A percentile compares a stretch with the other conserved stretches of the same genome.
phyloP scores from a whole-genome alignment of 1,284 basidiomycete species.

The Leccinum solheimii region DNA sequence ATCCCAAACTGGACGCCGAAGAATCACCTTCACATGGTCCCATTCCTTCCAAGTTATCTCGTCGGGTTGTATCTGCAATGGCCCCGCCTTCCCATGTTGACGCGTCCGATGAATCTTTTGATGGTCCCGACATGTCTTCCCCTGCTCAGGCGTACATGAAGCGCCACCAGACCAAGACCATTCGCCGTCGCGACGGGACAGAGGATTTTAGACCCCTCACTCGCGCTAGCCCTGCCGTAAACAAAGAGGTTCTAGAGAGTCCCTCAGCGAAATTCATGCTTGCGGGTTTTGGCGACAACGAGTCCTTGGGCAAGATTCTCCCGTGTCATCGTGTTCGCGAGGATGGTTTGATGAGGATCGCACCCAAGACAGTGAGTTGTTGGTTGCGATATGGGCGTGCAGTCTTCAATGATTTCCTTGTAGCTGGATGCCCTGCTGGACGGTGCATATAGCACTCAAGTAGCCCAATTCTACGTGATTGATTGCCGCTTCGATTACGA shows the following conservation, averaged over 20 bases:
- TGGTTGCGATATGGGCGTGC: neutral
- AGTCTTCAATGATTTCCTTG: conserved; percentile 2
- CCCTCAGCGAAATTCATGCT: conserved; percentile 56
- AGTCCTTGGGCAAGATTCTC: conserved; percentile 88
- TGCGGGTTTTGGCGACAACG: conserved; percentile 87
- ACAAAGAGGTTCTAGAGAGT: conserved; percentile 49
- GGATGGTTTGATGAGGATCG: conserved; percentile 94
- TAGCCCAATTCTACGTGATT: conserved; percentile 77
- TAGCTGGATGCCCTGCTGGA: conserved; percentile 77
- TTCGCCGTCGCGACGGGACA: conserved; percentile 74
- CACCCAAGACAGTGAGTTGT: conserved; percentile 67
- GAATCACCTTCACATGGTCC: conserved; percentile 21
- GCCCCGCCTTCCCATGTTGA: conserved; percentile 49
- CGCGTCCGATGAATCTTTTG: conserved; percentile 62
- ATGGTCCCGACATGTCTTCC: conserved; percentile 66
- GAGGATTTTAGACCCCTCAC: conserved; percentile 74
- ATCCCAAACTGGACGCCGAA: conserved; percentile 38
- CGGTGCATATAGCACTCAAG: conserved; percentile 65
- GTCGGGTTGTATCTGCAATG: conserved; percentile 76
- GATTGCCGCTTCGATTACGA: conserved; percentile 99
- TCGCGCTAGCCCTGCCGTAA: conserved; percentile 53
- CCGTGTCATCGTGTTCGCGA: conserved; percentile 93
- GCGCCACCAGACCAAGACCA: conserved; percentile 70
- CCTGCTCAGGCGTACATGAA: conserved; percentile 76
- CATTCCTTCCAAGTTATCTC: conserved; percentile 37